A percentile compares a stretch with the other conserved stretches of the same genome.
Conservation (phyloP, 129 eudicot genomes). For the Flaveria brownii region DNA sequence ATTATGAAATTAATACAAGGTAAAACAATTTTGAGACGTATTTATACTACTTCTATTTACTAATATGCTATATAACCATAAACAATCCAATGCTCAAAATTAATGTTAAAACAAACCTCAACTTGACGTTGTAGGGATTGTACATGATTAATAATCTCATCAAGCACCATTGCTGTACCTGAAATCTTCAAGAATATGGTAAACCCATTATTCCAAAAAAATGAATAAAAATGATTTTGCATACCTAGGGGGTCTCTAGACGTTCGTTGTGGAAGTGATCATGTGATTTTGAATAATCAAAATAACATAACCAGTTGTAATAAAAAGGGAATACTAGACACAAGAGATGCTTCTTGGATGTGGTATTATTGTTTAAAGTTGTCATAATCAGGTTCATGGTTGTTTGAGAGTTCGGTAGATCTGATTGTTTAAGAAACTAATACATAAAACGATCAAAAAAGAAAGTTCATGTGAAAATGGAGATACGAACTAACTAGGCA, state of each 20-base stretch:
- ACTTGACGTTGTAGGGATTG: conserved; percentile 65
- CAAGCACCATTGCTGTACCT: conserved; percentile 50
- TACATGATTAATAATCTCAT: conserved; percentile 47
- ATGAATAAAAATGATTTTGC: background rate
- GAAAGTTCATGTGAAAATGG: background rate
- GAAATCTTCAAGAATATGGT: conserved; percentile 32
- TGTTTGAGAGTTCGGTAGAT: background rate
- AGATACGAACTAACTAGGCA: background rate
- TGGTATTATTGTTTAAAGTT: background rate
- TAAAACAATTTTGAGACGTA: background rate
- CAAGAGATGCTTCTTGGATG: background rate
- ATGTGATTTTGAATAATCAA: background rate
- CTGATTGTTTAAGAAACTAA: background rate
- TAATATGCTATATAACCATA: conserved; percentile 9
- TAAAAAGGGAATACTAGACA: background rate
- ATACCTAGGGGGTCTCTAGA: background rate
- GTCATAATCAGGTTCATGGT: background rate
- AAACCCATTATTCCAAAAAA: background rate
- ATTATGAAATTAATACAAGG: conserved; percentile 1
- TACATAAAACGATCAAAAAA: background rate
- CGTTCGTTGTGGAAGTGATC: background rate
- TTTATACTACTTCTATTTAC: background rate
- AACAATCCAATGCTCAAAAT: background rate
- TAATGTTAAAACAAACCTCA: conserved; percentile 47
- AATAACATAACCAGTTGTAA: background rate